Evolutionary conservation across 306 rosid species (phyloP).

Genomic region (Citrullus colocynthis): DNA sequence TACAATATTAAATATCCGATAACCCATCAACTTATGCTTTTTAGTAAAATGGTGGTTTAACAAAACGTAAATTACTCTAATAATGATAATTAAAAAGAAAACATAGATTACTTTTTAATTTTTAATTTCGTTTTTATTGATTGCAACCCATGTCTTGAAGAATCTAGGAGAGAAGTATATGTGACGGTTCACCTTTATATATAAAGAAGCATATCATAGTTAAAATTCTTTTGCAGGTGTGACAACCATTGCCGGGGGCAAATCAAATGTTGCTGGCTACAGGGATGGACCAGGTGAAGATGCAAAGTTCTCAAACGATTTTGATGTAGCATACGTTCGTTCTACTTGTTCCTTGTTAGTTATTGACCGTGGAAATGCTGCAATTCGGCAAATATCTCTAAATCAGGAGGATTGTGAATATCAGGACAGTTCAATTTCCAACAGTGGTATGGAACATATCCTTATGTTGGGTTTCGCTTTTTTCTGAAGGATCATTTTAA

Average conservation of each 20-base stretch:
- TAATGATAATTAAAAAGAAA: no score
- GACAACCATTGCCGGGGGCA: conserved; percentile 96
- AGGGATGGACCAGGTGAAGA: conserved; percentile 97
- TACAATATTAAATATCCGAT: no score
- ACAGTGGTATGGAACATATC: conserved; percentile 45
- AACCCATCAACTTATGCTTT: background rate
- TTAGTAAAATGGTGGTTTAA: background rate
- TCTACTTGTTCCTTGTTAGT: conserved; percentile 91
- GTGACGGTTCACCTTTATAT: background rate
- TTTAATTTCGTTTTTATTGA: background rate
- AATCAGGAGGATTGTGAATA: conserved; percentile 78
- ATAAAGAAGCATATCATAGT: background rate
- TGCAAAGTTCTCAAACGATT: conserved; percentile 90
- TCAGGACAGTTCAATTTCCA: conserved; percentile 61
- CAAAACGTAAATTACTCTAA: background rate
- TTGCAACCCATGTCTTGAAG: background rate
- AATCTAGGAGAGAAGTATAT: background rate
- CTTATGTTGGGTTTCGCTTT: background rate
- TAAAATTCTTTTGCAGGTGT: conserved; percentile 43
- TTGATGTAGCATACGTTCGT: conserved; percentile 68
- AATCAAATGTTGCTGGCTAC: conserved; percentile 78
- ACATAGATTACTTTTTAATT: background rate
- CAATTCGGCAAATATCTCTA: conserved; percentile 81
- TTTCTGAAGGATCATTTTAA: background rate
- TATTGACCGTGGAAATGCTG: conserved; percentile 93